These are phyloP conservation scores for Remersonia thermophila DNA, from an alignment of 2,329 filamentous ascomycete species.

Conservation along the genomic window DNA sequence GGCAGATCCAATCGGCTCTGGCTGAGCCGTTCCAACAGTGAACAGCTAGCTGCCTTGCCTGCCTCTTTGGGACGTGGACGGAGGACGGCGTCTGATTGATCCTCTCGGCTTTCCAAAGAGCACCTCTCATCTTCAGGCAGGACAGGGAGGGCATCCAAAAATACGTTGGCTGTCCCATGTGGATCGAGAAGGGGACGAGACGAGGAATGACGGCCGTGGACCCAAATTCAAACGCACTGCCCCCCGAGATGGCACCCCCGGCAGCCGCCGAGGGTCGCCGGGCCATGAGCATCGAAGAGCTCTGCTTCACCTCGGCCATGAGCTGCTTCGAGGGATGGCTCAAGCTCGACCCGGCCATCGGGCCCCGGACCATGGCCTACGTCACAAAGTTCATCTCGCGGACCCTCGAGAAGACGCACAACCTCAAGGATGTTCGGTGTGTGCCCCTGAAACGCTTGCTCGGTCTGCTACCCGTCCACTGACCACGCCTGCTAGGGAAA, in stretches of 20 bases:
- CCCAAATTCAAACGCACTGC: not conserved
- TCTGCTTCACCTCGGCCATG: slow-evolving; percentile 47
- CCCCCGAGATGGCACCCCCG: too few species aligned
- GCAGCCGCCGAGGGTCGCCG: slow-evolving; percentile 1
- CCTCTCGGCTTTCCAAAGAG: too few species aligned
- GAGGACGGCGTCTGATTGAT: too few species aligned
- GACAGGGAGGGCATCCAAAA: too few species aligned
- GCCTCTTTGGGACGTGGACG: too few species aligned
- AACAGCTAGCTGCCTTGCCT: too few species aligned
- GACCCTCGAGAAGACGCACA: slow-evolving; percentile 53
- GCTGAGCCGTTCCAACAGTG: too few species aligned
- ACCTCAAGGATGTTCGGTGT: slow-evolving; percentile 46
- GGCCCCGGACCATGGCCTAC: slow-evolving; percentile 40
- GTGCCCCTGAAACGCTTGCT: slow-evolving; percentile 7
- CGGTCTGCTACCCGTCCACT: not conserved
- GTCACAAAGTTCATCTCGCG: slow-evolving; percentile 46
- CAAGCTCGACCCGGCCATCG: slow-evolving; percentile 43
- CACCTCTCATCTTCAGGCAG: too few species aligned
- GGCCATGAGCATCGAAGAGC: slow-evolving; percentile 44
- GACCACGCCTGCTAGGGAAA: slow-evolving; percentile 34
- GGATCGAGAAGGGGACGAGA: too few species aligned
- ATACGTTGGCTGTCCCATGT: too few species aligned
- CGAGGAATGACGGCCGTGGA: too few species aligned
- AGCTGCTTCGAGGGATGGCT: slow-evolving; percentile 52
- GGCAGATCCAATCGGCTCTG: too few species aligned